These are phyloP conservation scores for Ambrosia artemisiifolia DNA, from an alignment of 129 eudicot genomes.

Conservation along the genomic window DNA sequence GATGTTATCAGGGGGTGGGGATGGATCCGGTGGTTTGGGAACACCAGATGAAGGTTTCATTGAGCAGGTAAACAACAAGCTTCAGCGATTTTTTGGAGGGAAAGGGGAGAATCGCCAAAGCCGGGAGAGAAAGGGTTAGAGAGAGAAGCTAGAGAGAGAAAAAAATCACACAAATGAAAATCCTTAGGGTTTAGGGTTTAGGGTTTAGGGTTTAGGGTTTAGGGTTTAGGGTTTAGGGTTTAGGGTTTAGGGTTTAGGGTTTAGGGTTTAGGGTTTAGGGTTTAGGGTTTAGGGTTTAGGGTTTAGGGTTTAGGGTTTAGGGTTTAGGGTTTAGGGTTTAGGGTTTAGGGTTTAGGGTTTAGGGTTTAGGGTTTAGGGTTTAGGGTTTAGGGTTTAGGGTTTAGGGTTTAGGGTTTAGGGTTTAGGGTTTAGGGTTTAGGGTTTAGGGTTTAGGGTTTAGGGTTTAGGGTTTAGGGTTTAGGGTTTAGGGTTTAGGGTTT, in stretches of 20 bases:
- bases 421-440: neutral
- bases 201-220: conserved; percentile 1
- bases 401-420: neutral
- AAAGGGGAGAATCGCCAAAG: neutral
- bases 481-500: conserved; percentile 11
- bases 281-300: conserved; percentile 1
- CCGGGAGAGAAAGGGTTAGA: neutral
- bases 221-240: conserved; percentile 7
- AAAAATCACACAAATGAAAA: too few relatives aligned
- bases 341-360: neutral
- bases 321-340: conserved; percentile 2
- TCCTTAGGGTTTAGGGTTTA: conserved; percentile 1
- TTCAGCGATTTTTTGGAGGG: too few relatives aligned
- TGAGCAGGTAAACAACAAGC: too few relatives aligned
- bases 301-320: neutral
- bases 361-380: conserved; percentile 1
- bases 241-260: conserved; percentile 4
- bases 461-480: conserved; percentile 8
- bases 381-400: neutral
- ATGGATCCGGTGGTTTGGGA: too few relatives aligned
- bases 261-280: conserved; percentile 8
- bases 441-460: conserved; percentile 7
- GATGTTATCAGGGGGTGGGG: too few relatives aligned
- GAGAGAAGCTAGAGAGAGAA: too few relatives aligned
- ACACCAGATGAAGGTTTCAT: too few relatives aligned